Evolutionary conservation across 2,329 filamentous ascomycete genomes (phyloP).

Genomic region (Sclerotinia glacialis): DNA sequence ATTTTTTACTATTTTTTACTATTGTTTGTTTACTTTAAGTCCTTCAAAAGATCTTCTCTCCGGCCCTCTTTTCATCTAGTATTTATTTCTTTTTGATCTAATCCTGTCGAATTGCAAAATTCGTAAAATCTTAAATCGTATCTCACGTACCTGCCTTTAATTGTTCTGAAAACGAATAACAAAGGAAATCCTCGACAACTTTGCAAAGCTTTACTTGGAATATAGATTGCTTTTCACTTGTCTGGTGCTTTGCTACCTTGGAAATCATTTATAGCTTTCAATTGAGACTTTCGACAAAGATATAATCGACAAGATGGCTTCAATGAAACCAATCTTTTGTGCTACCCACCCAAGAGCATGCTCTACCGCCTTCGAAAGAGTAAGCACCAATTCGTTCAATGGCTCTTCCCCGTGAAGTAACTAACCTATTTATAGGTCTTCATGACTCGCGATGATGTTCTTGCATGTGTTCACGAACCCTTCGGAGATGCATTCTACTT

Average conservation of each 20-base stretch:
- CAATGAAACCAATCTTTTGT: slow-evolving; percentile 81
- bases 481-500: slow-evolving; percentile 98
- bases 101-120: slow-evolving; percentile 3
- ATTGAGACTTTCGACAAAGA: slow-evolving; percentile 4
- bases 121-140: background rate
- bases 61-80: background rate
- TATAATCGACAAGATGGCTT: slow-evolving; percentile 52
- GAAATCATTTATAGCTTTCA: background rate
- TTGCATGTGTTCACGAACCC: slow-evolving; percentile 88
- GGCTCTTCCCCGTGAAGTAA: background rate
- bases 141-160: background rate
- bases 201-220: slow-evolving; percentile 33
- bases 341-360: slow-evolving; percentile 92
- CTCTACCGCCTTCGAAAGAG: slow-evolving; percentile 95
- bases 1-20: too few relatives aligned
- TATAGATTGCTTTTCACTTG: slow-evolving; percentile 30
- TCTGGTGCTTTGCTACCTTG: background rate
- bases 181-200: background rate
- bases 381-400: slow-evolving; percentile 42
- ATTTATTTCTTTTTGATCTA: background rate
- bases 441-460: slow-evolving; percentile 82
- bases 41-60: background rate
- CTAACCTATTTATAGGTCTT: slow-evolving; percentile 66
- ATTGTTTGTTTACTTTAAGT: background rate
- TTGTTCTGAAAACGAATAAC: slow-evolving; percentile 20